Percentiles rank a stretch among this genome's conserved stretches.
Conservation (phyloP, 2,329 filamentous ascomycete species). For the Diplodia scrobiculata region DNA sequence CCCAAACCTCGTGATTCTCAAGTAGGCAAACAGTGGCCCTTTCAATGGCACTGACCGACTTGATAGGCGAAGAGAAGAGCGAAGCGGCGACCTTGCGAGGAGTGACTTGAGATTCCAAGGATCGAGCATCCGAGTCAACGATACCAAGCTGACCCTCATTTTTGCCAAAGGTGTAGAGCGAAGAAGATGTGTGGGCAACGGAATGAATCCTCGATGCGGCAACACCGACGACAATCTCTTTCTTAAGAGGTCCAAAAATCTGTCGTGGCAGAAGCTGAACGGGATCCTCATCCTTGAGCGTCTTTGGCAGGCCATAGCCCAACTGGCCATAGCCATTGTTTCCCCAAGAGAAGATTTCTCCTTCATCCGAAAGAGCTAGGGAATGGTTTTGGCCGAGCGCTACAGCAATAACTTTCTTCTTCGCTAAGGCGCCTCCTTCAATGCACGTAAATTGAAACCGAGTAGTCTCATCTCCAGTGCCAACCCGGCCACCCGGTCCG, state of each 20-base stretch:
- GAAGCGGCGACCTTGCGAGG: slow-evolving; percentile 89
- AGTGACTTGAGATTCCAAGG: slow-evolving; percentile 76
- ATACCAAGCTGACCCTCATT: slow-evolving; percentile 92
- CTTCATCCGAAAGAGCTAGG: slow-evolving; percentile 78
- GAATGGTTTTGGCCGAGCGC: slow-evolving; percentile 91
- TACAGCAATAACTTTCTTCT: slow-evolving; percentile 73
- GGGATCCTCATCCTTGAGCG: slow-evolving; percentile 75
- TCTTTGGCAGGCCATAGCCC: slow-evolving; percentile 75
- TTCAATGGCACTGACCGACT: slow-evolving; percentile 83
- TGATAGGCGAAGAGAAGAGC: slow-evolving; percentile 70
- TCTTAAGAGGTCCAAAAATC: slow-evolving; percentile 88
- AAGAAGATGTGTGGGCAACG: slow-evolving; percentile 77
- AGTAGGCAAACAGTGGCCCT: slow-evolving; percentile 83
- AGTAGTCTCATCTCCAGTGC: slow-evolving; percentile 85
- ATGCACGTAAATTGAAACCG: slow-evolving; percentile 84
- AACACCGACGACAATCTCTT: slow-evolving; percentile 76
- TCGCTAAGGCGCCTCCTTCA: slow-evolving; percentile 69
- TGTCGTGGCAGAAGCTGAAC: slow-evolving; percentile 81
- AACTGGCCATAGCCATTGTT: slow-evolving; percentile 83
- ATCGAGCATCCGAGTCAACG: slow-evolving; percentile 92
- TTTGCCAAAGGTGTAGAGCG: slow-evolving; percentile 90
- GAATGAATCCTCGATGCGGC: slow-evolving; percentile 92
- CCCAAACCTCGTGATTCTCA: slow-evolving; percentile 83
- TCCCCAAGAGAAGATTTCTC: slow-evolving; percentile 95
- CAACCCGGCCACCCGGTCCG: slow-evolving; percentile 84